Percentiles rank a stretch among this genome's conserved stretches.
These are phyloP conservation scores for Phaeosphaeriaceae sp. DNA, from an alignment of 2,329 filamentous ascomycete species.

Conservation along the genomic window DNA sequence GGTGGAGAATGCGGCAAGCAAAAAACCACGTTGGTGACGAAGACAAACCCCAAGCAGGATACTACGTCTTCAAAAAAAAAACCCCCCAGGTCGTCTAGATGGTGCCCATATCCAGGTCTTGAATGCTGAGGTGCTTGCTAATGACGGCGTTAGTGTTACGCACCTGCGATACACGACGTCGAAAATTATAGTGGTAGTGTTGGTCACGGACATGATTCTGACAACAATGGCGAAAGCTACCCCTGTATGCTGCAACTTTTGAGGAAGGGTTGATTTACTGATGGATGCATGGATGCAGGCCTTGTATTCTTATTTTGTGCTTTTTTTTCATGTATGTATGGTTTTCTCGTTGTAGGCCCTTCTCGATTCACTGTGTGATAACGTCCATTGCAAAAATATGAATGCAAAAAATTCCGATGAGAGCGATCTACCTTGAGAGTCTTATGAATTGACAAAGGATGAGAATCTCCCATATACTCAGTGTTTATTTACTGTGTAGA, in stretches of 20 bases:
- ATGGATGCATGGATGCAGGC: neutral
- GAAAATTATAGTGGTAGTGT: constrained; percentile 1
- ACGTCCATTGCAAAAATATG: too few relatives aligned
- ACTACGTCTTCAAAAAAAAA: neutral
- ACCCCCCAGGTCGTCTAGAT: constrained; percentile 8
- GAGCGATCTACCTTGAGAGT: too few relatives aligned
- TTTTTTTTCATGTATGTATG: too few relatives aligned
- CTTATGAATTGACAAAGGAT: too few relatives aligned
- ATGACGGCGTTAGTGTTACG: neutral
- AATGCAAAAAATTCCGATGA: neutral
- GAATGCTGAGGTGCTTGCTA: constrained; percentile 9
- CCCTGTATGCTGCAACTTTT: neutral
- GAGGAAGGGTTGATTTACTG: neutral
- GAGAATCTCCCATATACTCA: too few relatives aligned
- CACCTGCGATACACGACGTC: neutral
- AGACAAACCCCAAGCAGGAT: constrained; percentile 1
- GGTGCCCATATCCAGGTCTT: constrained; percentile 27
- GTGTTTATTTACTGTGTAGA: too few relatives aligned
- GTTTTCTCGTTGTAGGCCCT: too few relatives aligned
- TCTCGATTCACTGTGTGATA: too few relatives aligned
- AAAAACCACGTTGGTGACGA: constrained; percentile 22
- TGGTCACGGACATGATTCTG: constrained; percentile 7
- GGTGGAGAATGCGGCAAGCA: constrained; percentile 23
- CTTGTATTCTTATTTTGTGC: too few relatives aligned
- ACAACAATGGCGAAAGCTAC: neutral